Evolutionary conservation across 768 basidiomycete genomes (phyloP).

Genomic region (Trichaptum fuscoviolaceum): DNA sequence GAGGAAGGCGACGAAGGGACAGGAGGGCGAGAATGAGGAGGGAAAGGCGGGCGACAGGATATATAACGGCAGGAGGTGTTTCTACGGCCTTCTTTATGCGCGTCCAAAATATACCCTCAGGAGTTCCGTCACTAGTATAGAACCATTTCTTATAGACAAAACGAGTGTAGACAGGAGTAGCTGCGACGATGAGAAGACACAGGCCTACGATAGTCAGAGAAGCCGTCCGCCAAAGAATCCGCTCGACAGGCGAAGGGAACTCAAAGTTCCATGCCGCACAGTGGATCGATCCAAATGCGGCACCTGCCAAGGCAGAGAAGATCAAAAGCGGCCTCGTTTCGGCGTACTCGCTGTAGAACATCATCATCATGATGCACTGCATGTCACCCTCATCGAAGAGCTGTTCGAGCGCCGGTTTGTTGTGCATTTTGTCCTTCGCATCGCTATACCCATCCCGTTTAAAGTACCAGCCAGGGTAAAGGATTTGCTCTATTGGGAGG

Average conservation of each 20-base stretch:
- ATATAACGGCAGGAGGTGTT: not conserved
- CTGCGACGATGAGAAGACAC: too few relatives aligned
- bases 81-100: not conserved
- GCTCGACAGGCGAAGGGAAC: not conserved
- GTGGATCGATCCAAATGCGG: constrained; percentile 5
- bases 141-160: too few relatives aligned
- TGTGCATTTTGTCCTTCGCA: not conserved
- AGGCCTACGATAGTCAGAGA: not conserved
- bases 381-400: not conserved
- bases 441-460: not conserved
- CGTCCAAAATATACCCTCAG: too few relatives aligned
- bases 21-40: not conserved
- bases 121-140: too few relatives aligned
- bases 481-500: not conserved
- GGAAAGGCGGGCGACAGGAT: not conserved
- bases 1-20: not conserved
- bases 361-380: not conserved
- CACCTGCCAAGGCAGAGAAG: not conserved
- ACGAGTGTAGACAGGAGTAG: too few relatives aligned
- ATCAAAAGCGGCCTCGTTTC: not conserved
- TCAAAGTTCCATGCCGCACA: not conserved
- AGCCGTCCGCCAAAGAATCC: not conserved
- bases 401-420: not conserved
- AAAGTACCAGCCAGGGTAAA: not conserved
- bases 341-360: not conserved